Base-by-base conservation (phyloP, 2,329 filamentous ascomycete genomes). In the Setomelanomma holmii region DNA sequence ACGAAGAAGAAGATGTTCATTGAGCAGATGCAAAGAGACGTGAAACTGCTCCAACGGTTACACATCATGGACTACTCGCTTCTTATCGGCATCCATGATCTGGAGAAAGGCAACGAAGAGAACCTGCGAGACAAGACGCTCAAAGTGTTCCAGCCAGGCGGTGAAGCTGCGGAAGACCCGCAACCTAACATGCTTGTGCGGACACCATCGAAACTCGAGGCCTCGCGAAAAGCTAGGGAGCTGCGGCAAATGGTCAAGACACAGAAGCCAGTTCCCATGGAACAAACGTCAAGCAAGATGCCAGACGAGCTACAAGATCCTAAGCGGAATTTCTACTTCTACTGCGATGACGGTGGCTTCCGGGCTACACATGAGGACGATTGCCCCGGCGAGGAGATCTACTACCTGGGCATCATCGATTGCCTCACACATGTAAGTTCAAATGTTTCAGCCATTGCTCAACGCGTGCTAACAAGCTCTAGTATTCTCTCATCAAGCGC, bases 11-110 rank as follows among this genome's bases (percentile, higher is more conserved):
- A 87, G 41, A 79, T 92, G 17, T 99, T 99, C 72, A 82, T 98
- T 40, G 87, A 92, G 66, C 95, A 99, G 76, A 86, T 99, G 69
- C 85, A 92, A 63, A 85, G 85, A 55, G 95, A 99, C 73, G 95
- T 99, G 7, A 85, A 86, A 45, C 80, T 99, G 24, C 79, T 99
- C 53, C 92, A 98, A 76, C 86, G 84, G 64, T 81, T 98, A 38
- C 89, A 96, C 66, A 98, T 99, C 67, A 99, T 99, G 95, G 95
- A 99, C 75, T 99, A 99, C 76, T 98, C 93, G 8, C 84, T 99
- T 56, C 82, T 99, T 33, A 87, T 99, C 48, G 95, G 95, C 43
- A 95, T 98, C 44, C 95, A 99, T 71, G 95, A 99, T 71, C 75
- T 96, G 17, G 86, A 86, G 48, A 88, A 90, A 63, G 95, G 95